Base-by-base conservation (phyloP, 179 eudicot species). In the Silene noctiflora region DNA sequence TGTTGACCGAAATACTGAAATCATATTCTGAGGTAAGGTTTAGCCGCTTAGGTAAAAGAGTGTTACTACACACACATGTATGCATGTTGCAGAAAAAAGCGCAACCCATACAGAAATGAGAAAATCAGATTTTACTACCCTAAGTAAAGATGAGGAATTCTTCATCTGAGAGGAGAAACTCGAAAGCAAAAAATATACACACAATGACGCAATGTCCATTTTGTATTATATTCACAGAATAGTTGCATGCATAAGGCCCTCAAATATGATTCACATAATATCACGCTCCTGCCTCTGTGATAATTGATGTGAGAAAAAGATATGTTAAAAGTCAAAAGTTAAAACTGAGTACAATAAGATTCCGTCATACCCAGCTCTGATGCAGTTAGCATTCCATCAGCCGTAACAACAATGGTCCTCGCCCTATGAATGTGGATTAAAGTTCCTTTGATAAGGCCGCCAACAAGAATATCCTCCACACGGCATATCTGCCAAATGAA, bases 381-480 rank as follows among this genome's bases (percentile, higher is more conserved):
- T 75, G 97, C 91, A 76, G 89, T 89, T 67, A 92, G 79, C 83
- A 84, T 79, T 70, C 97, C 97, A 63, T 68, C 87, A 74, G 78
- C 74, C 35, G 85, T 85, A 58, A 92, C 87, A 82, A 86, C 83
- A 81, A 92, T 84, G 25, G 87, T 88, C 85, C 92, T 86, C 6
- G 96, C 91, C 81, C 96, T 84, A 84, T 92, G 97, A 75, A 92
- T 79, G 78, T 92, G 97, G 80, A 92, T 82, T 71, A 91, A 84
- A 77, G 96, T 92, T 79, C 97, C 97, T 80, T 75, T 87, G 24
- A 92, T 80, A 33, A 85, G 76, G 63, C 97, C 97, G 80, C 74
- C 84, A 62, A 92, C 89, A 82, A 91, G 81, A 82, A 92, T 87
- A 68, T 92, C 97, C 80, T 92, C 97, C 35, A 92, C 97, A 66